Evolutionary conservation across 768 basidiomycete species (phyloP), one percentile per base, ranked within the genome.

Genomic region (Krasilnikovozyma curviuscula): DNA sequence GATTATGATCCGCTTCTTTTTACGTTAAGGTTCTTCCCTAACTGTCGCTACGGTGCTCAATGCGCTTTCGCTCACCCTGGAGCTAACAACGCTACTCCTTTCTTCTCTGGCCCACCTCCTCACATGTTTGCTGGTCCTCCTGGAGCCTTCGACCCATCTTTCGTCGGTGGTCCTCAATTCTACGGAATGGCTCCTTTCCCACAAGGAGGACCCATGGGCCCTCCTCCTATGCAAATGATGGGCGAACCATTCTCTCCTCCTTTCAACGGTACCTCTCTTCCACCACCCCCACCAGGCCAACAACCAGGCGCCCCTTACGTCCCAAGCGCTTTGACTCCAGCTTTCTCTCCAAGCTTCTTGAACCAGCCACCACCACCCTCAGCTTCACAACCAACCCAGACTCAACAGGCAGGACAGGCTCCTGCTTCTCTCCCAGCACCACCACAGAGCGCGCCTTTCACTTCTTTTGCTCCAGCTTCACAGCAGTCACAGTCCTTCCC

Each of bases 1-100:
- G 28, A 10, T 27, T 28, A 10, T 12, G 16, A 24, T 7, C 41
- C 5, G 33, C 12, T 44, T 12, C 10, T n/a, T 19, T 39, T 12
- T 29, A 1, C 10, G 13, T 5, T 9, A n/a, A 50, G 65, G 45
- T 65, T 65, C 55, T 66, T 65, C 56, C 65, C 65, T 24, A 61
- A 62, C 48, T 66, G 65, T 54, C 58, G 62, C 40, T 66, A 64
- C 54, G 64, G 63, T 18, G 42, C 50, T 42, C 54, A 57, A 12
- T 65, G 64, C 40, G 59, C 60, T 18, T 66, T 66, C 62, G 61
- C 57, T 46, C 64, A 64, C 45, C 64, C 64, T 28, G 33, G 46
- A 8, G 52, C 49, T 14, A 57, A 57, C n/a, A n/a, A n/a, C n/a
- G 43, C 58, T 41, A n/a, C 18, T 21, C 44, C 50, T 18, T 55